A percentile compares a stretch with the other conserved stretches of the same genome.
Conservation (phyloP, 257 asterid genomes). For the Rhazya stricta region DNA sequence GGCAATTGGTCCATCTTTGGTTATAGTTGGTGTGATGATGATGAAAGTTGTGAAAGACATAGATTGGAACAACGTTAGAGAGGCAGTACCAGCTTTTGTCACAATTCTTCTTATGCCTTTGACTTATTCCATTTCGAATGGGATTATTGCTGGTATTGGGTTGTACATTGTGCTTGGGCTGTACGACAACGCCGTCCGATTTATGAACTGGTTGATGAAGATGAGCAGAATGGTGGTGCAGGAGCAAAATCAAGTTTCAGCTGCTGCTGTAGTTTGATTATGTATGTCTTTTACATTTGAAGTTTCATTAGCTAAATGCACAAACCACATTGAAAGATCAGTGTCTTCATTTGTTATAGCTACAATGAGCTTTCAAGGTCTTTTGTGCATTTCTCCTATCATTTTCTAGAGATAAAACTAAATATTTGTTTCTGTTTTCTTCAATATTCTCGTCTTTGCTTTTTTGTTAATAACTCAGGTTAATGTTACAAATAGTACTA, state of each 20-base stretch:
- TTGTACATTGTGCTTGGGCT: slow-evolving; percentile 44
- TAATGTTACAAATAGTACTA: too few species aligned
- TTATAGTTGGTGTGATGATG: slow-evolving; percentile 79
- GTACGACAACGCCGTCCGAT: slow-evolving; percentile 30
- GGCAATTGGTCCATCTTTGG: slow-evolving; percentile 81
- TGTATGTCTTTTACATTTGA: background rate
- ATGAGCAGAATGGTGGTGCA: slow-evolving; percentile 47
- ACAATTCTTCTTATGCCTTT: slow-evolving; percentile 69
- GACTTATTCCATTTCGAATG: slow-evolving; percentile 72
- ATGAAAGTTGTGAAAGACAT: slow-evolving; percentile 66
- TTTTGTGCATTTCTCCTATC: slow-evolving; percentile 39
- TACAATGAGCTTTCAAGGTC: slow-evolving; percentile 35
- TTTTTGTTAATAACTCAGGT: too few species aligned
- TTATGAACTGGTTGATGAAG: slow-evolving; percentile 36
- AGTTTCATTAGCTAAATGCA: slow-evolving; percentile 29
- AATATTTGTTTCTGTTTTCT: background rate
- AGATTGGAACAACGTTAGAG: slow-evolving; percentile 56
- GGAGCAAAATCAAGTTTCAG: slow-evolving; percentile 71
- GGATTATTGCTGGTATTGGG: slow-evolving; percentile 72
- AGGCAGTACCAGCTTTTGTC: slow-evolving; percentile 69
- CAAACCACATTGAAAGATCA: slow-evolving; percentile 52
- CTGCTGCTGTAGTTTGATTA: slow-evolving; percentile 25
- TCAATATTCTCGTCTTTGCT: background rate
- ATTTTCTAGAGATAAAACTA: background rate
- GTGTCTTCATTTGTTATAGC: background rate